Evolutionary conservation across 202 grass and related monocot genomes (phyloP).

Genomic region (Carex arenaria): DNA sequence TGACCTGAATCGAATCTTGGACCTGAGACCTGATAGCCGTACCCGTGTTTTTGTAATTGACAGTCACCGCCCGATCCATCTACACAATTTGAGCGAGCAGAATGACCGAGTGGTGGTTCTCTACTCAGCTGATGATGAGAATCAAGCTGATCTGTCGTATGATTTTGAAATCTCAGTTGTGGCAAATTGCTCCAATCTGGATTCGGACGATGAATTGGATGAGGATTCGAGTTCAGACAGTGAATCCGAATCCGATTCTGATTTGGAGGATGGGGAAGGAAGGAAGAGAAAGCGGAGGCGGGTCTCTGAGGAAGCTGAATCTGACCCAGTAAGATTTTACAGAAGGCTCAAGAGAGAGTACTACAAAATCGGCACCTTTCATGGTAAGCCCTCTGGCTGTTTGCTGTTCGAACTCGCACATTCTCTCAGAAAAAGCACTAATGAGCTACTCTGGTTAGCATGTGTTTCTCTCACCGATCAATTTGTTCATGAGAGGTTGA

Average conservation of each 20-base stretch:
- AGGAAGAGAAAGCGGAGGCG: slow-evolving; percentile 38
- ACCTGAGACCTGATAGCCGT: slow-evolving; percentile 16
- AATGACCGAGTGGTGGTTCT: slow-evolving; percentile 77
- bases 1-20: slow-evolving; percentile 48
- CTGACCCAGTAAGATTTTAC: slow-evolving; percentile 64
- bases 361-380: slow-evolving; percentile 75
- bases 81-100: slow-evolving; percentile 66
- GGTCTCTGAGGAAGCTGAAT: slow-evolving; percentile 25
- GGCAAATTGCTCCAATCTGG: slow-evolving; percentile 73
- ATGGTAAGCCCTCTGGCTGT: slow-evolving; percentile 80
- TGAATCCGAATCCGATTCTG: slow-evolving; percentile 37
- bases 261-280: slow-evolving; percentile 31
- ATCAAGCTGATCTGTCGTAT: slow-evolving; percentile 63
- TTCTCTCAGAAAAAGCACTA: slow-evolving; percentile 62
- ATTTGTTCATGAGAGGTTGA: slow-evolving; percentile 91
- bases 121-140: slow-evolving; percentile 72
- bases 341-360: slow-evolving; percentile 57
- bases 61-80: slow-evolving; percentile 74
- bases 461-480: slow-evolving; percentile 89
- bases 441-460: slow-evolving; percentile 82
- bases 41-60: slow-evolving; percentile 55
- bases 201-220: slow-evolving; percentile 45
- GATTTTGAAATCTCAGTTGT: slow-evolving; percentile 73
- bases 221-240: slow-evolving; percentile 29
- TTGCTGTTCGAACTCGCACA: slow-evolving; percentile 91